These are phyloP conservation scores for Kwoniella sp. DNA, from an alignment of 768 basidiomycete species.

Conservation along the genomic window DNA sequence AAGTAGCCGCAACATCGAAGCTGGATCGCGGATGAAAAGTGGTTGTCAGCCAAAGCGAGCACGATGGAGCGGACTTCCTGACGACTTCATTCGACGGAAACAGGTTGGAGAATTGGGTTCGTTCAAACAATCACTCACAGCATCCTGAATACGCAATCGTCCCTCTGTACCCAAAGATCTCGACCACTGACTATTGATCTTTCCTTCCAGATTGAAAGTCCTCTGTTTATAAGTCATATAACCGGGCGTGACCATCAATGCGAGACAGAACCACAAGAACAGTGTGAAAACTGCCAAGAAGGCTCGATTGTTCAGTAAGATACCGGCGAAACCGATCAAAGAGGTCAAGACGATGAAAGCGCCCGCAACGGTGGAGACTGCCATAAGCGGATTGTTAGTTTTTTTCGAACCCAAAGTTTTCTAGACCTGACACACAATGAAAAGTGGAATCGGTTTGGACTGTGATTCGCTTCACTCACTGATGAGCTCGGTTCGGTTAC, in stretches of 20 bases:
- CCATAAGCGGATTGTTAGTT: too few species aligned
- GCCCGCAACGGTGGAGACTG: constrained; percentile 70
- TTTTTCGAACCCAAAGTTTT: background rate
- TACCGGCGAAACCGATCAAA: constrained; percentile 74
- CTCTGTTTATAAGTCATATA: constrained; percentile 75
- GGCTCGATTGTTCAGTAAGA: constrained; percentile 78
- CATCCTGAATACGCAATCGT: constrained; percentile 70
- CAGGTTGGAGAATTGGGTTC: too few species aligned
- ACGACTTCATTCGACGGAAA: too few species aligned
- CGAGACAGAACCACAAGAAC: constrained; percentile 73
- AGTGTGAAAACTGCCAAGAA: constrained; percentile 76
- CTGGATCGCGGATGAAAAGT: constrained; percentile 44
- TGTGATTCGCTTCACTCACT: constrained; percentile 48
- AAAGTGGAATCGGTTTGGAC: too few species aligned
- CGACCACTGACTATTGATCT: constrained; percentile 77
- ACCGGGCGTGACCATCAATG: constrained; percentile 70
- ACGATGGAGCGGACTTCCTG: too few species aligned
- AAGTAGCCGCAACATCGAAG: constrained; percentile 80
- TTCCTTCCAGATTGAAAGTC: constrained; percentile 78
- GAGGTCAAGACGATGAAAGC: constrained; percentile 65
- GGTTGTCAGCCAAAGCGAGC: background rate
- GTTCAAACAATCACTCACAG: constrained; percentile 45
- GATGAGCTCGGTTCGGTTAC: constrained; percentile 68
- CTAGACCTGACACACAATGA: too few species aligned
- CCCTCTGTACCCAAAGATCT: constrained; percentile 64